Conservation (phyloP, 352 stramenopile species). For the Globisporangium middletonii region DNA sequence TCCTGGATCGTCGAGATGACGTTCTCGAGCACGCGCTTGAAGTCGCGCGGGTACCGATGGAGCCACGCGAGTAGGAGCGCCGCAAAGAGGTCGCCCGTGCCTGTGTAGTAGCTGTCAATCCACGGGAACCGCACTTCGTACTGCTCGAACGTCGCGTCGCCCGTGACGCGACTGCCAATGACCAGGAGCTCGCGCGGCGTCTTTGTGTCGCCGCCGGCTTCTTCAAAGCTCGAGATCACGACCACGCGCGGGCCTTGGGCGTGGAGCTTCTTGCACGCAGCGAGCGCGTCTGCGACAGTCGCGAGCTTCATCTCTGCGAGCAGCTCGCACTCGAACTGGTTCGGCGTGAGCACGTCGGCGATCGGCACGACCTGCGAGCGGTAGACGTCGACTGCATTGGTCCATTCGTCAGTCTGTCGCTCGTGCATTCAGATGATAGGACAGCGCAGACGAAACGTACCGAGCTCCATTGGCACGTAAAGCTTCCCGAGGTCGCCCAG, state of each 20-base stretch:
- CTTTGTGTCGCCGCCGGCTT: slow-evolving; percentile 30
- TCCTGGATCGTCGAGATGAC: slow-evolving; percentile 80
- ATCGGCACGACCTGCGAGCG: slow-evolving; percentile 71
- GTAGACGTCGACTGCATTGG: slow-evolving; percentile 64
- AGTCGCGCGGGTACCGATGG: slow-evolving; percentile 47
- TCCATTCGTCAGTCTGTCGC: neutral
- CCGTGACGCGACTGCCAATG: slow-evolving; percentile 49
- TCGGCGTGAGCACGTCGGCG: slow-evolving; percentile 79
- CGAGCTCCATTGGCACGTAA: slow-evolving; percentile 74
- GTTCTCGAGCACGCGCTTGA: slow-evolving; percentile 65
- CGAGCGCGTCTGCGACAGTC: slow-evolving; percentile 56
- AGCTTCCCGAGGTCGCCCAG: slow-evolving; percentile 77
- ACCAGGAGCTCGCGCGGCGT: slow-evolving; percentile 48
- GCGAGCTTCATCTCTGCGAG: slow-evolving; percentile 65
- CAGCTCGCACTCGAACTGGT: slow-evolving; percentile 84
- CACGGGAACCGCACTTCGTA: slow-evolving; percentile 73
- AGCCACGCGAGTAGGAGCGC: slow-evolving; percentile 81
- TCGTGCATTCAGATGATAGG: neutral
- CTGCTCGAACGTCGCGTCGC: slow-evolving; percentile 42
- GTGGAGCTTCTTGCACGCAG: slow-evolving; percentile 74
- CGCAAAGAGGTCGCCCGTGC: slow-evolving; percentile 78
- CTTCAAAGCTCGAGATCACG: slow-evolving; percentile 80
- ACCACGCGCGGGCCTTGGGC: slow-evolving; percentile 62
- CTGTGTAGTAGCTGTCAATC: slow-evolving; percentile 82
- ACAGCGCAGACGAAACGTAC: slow-evolving; percentile 23